Base-by-base conservation (phyloP, 768 basidiomycete species). In the Panus rudis region DNA sequence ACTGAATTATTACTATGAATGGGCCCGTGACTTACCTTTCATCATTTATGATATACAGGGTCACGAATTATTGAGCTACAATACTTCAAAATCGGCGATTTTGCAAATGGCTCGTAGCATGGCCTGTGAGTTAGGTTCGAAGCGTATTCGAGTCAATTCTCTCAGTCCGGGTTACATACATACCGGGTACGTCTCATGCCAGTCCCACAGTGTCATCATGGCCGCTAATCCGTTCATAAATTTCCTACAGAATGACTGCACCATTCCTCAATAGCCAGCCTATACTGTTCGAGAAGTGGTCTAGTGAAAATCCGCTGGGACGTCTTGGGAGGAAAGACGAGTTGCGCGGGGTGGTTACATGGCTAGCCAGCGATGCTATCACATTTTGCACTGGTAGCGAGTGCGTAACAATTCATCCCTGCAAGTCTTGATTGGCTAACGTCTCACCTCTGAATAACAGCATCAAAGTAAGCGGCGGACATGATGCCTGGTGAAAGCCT, bases 361-460 rank as follows among this genome's bases (percentile, higher is more conserved):
- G 84, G 84, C 62, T 58, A 7, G 53, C 56, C 26, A 52, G 53
- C 47, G 55, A 53, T 20, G 50, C 52, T 10, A 82, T 79, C 3
- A 81, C 74, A 19, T 88, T 79, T 54, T 84, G 81, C 54, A 87
- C 85, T 0, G 84, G 84, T 0, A 85, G 83, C 80, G 83, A 86
- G 84, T 86, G 51, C 37, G 81, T 52, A 28, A 2, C n/a, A n/a
- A n/a, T n/a, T n/a, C n/a, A n/a, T n/a, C n/a, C n/a, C n/a, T n/a
- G n/a, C n/a, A n/a, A n/a, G n/a, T n/a, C n/a, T n/a, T n/a, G n/a
- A n/a, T n/a, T n/a, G n/a, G n/a, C n/a, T n/a, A n/a, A n/a, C n/a
- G n/a, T n/a, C n/a, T n/a, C n/a, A n/a, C n/a, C n/a, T n/a, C n/a
- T n/a, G n/a, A n/a, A n/a, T n/a, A n/a, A n/a, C n/a, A n/a, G n/a